These are phyloP conservation scores for Kregervanrija fluxuum DNA, from an alignment of 805 yeast species.

Conservation along the genomic window DNA sequence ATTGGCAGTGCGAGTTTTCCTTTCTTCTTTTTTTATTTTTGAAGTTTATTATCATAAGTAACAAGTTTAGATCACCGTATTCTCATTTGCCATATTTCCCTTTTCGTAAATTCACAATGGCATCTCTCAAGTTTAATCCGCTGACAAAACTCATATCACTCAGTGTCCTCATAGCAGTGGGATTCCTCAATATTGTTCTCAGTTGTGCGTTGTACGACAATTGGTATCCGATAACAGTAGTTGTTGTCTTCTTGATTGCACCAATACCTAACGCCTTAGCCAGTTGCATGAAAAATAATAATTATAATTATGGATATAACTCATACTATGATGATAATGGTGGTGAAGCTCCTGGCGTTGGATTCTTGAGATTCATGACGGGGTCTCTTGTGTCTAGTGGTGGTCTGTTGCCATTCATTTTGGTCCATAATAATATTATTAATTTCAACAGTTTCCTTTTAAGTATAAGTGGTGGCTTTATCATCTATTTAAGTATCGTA, in stretches of 20 bases:
- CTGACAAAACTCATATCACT: constrained; percentile 69
- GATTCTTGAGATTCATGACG: constrained; percentile 25
- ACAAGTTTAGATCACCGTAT: too few species aligned
- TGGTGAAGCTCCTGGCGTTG: constrained; percentile 16
- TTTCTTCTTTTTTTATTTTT: too few species aligned
- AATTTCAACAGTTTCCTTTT: constrained; percentile 33
- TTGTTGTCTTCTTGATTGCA: constrained; percentile 27
- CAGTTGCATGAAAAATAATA: constrained; percentile 11
- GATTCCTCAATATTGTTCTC: constrained; percentile 79
- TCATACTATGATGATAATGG: constrained; percentile 15
- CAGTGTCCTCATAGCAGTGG: constrained; percentile 73
- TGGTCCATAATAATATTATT: constrained; percentile 25
- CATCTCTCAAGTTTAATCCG: constrained; percentile 20
- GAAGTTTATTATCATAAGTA: too few species aligned
- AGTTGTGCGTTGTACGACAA: constrained; percentile 83
- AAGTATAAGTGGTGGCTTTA: constrained; percentile 77
- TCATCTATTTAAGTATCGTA: constrained; percentile 77
- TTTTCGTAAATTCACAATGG: too few species aligned
- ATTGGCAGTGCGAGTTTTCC: too few species aligned
- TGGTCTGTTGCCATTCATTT: constrained; percentile 24
- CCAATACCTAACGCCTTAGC: constrained; percentile 30
- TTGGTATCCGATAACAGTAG: constrained; percentile 82
- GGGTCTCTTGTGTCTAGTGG: constrained; percentile 30
- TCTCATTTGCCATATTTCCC: too few species aligned
- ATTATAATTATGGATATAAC: constrained; percentile 4